Evolutionary conservation across 2,329 filamentous ascomycete species (phyloP), one percentile per base, ranked within the genome.

Genomic region (Fonsecaea nubica): DNA sequence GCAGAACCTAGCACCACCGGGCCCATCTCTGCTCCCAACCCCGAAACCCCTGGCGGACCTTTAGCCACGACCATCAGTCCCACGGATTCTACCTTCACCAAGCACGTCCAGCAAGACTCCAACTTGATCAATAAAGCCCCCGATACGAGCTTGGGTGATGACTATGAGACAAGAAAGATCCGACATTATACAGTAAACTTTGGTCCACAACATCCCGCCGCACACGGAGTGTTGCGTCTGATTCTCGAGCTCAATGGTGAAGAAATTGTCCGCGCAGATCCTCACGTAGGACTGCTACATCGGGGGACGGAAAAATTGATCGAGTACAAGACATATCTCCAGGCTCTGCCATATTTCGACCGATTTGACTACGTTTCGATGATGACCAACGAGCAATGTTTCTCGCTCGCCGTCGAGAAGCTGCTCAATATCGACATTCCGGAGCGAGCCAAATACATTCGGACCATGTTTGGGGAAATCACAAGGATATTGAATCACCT

Each of bases 331-430:
- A 97, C 94, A 74, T 99, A 99, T 78, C 87, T 98, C 77, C 95
- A 99, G 85, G 95, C 95, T 65, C 85, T 99, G 77, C 95, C 95
- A 64, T 99, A 99, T 85, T 99, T 99, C 79, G 95, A 99, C 83
- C 92, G 95, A 74, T 86, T 99, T 80, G 95, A 99, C 82, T 99
- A 99, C 81, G 93, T 97, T 74, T 97, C 93, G 76, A 99, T 99
- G 96, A 99, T 99, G 95, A 99, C 95, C 76, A 99, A 99, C 81
- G 95, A 99, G 86, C 95, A 99, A 83, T 97, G 93, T 78, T 99
- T 92, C 81, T 89, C 93, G 42, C 86, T 99, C 72, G 95, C 93
- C 21, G 94, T 98, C 63, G 95, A 99, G 87, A 99, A 99, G 86
- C 86, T 99, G 68, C 85, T 99, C 75, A 99, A 99, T 80, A 85